These are phyloP conservation scores for Sporothrix sp. DNA, from an alignment of 2,329 filamentous ascomycete species.

Conservation along the genomic window DNA sequence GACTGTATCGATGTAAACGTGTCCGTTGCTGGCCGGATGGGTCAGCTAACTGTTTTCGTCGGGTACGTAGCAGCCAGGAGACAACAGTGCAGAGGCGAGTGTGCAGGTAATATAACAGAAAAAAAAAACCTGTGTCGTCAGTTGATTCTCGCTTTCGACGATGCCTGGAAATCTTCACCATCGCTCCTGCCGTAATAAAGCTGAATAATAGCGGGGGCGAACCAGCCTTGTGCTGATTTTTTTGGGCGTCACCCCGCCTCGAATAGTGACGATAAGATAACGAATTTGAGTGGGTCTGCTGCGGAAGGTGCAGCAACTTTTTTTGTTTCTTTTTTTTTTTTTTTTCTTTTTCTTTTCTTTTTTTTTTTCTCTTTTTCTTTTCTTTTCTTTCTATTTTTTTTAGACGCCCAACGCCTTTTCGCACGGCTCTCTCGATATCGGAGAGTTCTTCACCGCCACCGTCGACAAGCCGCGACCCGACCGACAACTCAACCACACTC, in stretches of 20 bases:
- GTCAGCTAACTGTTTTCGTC: too few species aligned
- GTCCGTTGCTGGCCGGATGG: too few species aligned
- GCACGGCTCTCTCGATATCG: neutral
- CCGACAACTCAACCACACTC: neutral
- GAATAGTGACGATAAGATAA: constrained; percentile 15
- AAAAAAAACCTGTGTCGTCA: neutral
- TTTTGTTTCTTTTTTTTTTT: too few species aligned
- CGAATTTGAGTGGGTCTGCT: too few species aligned
- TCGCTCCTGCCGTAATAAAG: constrained; percentile 1
- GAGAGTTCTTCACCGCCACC: neutral
- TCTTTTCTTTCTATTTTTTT: constrained; percentile 10
- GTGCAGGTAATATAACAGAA: too few species aligned
- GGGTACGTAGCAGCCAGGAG: neutral
- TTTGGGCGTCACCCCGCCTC: neutral
- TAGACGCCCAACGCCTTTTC: neutral
- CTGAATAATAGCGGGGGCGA: constrained; percentile 24
- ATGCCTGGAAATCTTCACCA: constrained; percentile 8
- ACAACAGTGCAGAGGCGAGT: neutral
- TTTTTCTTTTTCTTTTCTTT: too few species aligned
- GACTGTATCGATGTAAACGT: neutral
- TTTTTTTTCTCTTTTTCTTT: too few species aligned
- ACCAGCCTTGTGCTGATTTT: constrained; percentile 15
- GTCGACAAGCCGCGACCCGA: neutral
- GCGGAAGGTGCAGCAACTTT: too few species aligned
- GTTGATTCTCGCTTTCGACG: too few species aligned